Evolutionary conservation across 352 stramenopile genomes (phyloP).

Genomic region (Globisporangium ultimum): DNA sequence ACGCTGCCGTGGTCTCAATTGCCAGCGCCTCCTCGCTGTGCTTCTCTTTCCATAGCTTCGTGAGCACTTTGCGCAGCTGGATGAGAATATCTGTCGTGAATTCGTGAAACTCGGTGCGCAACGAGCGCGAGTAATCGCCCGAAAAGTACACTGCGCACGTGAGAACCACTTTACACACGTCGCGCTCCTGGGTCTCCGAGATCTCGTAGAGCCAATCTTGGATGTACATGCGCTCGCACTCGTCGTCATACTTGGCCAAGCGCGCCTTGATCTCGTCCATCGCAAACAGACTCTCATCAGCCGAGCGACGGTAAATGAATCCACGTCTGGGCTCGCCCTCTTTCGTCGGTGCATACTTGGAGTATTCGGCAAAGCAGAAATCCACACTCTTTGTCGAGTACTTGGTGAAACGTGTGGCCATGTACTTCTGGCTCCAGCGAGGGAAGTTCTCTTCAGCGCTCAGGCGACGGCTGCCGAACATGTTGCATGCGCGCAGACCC

Average conservation of each 20-base stretch:
- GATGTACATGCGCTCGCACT: constrained; percentile 51
- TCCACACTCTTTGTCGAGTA: constrained; percentile 48
- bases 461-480: constrained; percentile 36
- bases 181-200: constrained; percentile 45
- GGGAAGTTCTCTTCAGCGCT: constrained; percentile 36
- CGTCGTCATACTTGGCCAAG: constrained; percentile 40
- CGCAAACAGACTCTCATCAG: constrained; percentile 52
- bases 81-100: constrained; percentile 57
- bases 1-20: constrained; percentile 15
- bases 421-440: constrained; percentile 68
- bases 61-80: constrained; percentile 45
- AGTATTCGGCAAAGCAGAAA: constrained; percentile 66
- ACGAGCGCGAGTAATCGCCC: constrained; percentile 21
- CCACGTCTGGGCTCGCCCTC: constrained; percentile 27
- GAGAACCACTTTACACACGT: constrained; percentile 70
- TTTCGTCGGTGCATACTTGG: constrained; percentile 19
- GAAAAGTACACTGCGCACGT: constrained; percentile 57
- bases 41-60: constrained; percentile 53
- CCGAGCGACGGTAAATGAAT: constrained; percentile 72
- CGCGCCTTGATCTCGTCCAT: constrained; percentile 37
- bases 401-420: constrained; percentile 56
- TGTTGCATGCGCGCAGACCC: constrained; percentile 44
- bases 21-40: constrained; percentile 5
- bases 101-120: constrained; percentile 53
- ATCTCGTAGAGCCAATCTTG: constrained; percentile 75